Conservation (phyloP, 208 protist genomes). For the Tritrichomonas musculus region DNA sequence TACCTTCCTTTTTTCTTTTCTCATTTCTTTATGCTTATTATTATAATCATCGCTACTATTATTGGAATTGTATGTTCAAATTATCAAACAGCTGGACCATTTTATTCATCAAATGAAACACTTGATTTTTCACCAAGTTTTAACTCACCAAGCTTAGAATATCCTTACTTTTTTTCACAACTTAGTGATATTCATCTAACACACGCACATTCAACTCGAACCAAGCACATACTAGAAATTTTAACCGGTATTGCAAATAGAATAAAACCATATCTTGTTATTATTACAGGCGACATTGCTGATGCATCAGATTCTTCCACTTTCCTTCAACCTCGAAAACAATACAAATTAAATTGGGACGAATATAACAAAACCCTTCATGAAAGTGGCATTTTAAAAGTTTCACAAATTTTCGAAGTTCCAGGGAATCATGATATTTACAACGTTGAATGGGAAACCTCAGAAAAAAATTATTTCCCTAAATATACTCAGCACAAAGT, state of each 20-base stretch:
- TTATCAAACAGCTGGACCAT: too few relatives aligned
- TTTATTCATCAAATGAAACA: background rate
- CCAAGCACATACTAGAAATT: background rate
- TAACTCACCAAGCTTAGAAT: too few relatives aligned
- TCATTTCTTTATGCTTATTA: too few relatives aligned
- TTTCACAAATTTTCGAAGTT: background rate
- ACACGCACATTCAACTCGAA: background rate
- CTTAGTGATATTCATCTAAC: background rate
- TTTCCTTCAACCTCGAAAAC: background rate
- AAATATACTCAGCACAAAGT: background rate
- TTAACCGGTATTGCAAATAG: background rate
- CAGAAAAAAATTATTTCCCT: background rate
- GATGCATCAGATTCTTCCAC: background rate
- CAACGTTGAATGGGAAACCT: background rate
- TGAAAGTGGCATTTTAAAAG: background rate
- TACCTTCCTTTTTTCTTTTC: too few relatives aligned
- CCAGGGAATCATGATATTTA: background rate
- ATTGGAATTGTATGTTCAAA: too few relatives aligned
- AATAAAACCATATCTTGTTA: background rate
- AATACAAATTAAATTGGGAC: background rate
- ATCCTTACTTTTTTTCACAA: background rate
- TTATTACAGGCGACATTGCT: background rate
- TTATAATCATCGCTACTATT: too few relatives aligned
- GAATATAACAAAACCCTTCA: background rate
- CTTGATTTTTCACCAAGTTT: background rate